Conservation (phyloP, 208 protist species). For the Leishmania tropica region DNA sequence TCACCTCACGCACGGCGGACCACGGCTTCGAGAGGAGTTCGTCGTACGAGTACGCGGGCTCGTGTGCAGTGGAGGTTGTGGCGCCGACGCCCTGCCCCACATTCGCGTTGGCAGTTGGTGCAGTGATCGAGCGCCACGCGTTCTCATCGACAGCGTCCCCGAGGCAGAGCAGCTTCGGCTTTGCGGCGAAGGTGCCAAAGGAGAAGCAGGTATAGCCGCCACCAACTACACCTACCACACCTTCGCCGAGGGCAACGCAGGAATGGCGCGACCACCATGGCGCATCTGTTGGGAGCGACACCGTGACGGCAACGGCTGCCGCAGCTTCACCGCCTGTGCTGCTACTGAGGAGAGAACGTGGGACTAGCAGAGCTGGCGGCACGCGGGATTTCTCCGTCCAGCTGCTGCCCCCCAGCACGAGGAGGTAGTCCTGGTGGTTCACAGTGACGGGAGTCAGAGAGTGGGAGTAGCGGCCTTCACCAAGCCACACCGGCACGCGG, state of each 20-base stretch:
- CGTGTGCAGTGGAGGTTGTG: too few species aligned
- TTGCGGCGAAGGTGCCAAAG: conserved; percentile 80
- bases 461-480: conserved; percentile 66
- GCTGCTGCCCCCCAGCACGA: conserved; percentile 71
- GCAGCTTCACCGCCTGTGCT: not conserved
- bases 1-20: conserved; percentile 38
- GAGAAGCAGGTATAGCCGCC: conserved; percentile 92
- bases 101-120: not conserved
- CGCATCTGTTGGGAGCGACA: conserved; percentile 37
- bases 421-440: conserved; percentile 30
- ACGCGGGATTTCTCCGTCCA: conserved; percentile 33
- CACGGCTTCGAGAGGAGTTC: conserved; percentile 34
- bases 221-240: conserved; percentile 68
- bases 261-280: conserved; percentile 74
- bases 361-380: conserved; percentile 10
- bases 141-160: conserved; percentile 29
- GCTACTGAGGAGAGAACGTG: not conserved
- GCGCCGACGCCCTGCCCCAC: not conserved
- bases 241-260: conserved; percentile 51
- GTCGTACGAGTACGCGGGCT: conserved; percentile 16
- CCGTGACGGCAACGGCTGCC: not conserved
- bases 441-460: conserved; percentile 49
- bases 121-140: not conserved
- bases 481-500: conserved; percentile 10
- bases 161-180: conserved; percentile 60